A percentile compares a stretch with the other conserved stretches of the same genome.
Conservation (phyloP, 768 basidiomycete species). For the Grammothele lineata region DNA sequence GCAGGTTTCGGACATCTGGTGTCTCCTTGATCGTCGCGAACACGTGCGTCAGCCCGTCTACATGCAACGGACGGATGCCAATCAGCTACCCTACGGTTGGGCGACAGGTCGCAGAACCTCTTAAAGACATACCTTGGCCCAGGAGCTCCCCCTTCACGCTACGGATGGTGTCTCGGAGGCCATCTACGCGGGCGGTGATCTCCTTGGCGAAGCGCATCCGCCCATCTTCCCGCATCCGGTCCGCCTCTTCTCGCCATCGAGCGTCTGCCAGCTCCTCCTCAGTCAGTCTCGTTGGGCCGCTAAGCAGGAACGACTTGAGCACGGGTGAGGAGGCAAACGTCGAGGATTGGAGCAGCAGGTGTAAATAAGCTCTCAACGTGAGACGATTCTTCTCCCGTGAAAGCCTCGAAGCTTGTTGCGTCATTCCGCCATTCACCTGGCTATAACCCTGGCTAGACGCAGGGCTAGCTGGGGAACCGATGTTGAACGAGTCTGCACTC, state of each 20-base stretch:
- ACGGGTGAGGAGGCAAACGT: constrained; percentile 83
- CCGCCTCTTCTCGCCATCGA: constrained; percentile 79
- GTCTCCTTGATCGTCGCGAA: constrained; percentile 86
- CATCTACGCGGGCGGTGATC: constrained; percentile 83
- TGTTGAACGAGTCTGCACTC: constrained; percentile 23
- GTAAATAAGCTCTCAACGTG: constrained; percentile 91
- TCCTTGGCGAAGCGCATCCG: constrained; percentile 80
- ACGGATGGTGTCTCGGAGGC: constrained; percentile 75
- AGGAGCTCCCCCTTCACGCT: constrained; percentile 94
- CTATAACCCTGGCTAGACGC: constrained; percentile 1
- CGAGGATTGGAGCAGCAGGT: constrained; percentile 65
- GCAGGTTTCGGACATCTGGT: constrained; percentile 70
- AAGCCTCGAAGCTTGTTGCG: constrained; percentile 38
- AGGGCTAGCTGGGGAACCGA: constrained; percentile 13
- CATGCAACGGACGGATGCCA: not conserved
- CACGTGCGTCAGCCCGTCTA: constrained; percentile 85
- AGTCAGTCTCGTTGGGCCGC: constrained; percentile 65
- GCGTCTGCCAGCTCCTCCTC: constrained; percentile 78
- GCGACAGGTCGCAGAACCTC: not conserved
- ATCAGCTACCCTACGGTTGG: not conserved
- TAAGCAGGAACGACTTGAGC: constrained; percentile 78
- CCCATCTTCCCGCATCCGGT: constrained; percentile 83
- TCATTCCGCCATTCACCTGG: constrained; percentile 4
- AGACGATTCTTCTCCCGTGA: constrained; percentile 93
- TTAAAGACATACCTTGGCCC: constrained; percentile 54